phyloP scores from a whole-genome alignment of 495 filamentous ascomycete species.

The Cercophora scortea region DNA sequence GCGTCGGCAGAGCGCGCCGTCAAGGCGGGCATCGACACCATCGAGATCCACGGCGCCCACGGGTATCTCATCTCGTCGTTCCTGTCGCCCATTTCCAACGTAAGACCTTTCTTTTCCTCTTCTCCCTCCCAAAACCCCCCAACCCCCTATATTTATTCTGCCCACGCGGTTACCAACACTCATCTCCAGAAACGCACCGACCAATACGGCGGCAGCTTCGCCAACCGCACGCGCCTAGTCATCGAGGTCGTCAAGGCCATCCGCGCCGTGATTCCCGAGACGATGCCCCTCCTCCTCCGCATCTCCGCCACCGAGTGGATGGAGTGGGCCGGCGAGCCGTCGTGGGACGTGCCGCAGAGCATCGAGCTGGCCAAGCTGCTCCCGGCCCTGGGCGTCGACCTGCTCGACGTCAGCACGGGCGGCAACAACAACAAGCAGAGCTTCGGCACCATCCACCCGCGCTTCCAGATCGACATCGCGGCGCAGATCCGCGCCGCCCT shows the following conservation, averaged over 20 bases:
- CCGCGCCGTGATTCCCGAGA: slow-evolving; percentile 45
- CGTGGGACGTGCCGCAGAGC: slow-evolving; percentile 59
- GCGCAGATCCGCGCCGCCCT: slow-evolving; percentile 50
- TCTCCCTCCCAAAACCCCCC: not conserved
- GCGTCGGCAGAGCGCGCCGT: slow-evolving; percentile 53
- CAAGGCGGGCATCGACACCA: slow-evolving; percentile 60
- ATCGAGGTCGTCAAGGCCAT: slow-evolving; percentile 40
- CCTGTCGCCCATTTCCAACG: slow-evolving; percentile 54
- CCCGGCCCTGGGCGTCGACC: slow-evolving; percentile 58
- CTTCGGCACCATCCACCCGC: slow-evolving; percentile 48
- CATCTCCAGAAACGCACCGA: slow-evolving; percentile 35
- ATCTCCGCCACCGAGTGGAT: slow-evolving; percentile 71
- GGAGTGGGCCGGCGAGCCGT: slow-evolving; percentile 42
- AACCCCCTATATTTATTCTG: not conserved
- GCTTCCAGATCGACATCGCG: slow-evolving; percentile 60
- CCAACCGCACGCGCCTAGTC: slow-evolving; percentile 45
- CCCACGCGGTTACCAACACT: slow-evolving; percentile 1
- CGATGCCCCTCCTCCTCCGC: slow-evolving; percentile 59
- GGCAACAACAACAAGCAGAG: slow-evolving; percentile 56
- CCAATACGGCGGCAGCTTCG: slow-evolving; percentile 49
- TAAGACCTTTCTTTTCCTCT: slow-evolving; percentile 2
- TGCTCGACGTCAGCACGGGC: slow-evolving; percentile 67
- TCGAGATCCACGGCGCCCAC: slow-evolving; percentile 56
- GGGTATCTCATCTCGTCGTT: slow-evolving; percentile 61
- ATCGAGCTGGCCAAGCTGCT: slow-evolving; percentile 56